Evolutionary conservation across 192 early-diverging fungal species (phyloP).

Genomic region (Umbelopsis ramanniana): DNA sequence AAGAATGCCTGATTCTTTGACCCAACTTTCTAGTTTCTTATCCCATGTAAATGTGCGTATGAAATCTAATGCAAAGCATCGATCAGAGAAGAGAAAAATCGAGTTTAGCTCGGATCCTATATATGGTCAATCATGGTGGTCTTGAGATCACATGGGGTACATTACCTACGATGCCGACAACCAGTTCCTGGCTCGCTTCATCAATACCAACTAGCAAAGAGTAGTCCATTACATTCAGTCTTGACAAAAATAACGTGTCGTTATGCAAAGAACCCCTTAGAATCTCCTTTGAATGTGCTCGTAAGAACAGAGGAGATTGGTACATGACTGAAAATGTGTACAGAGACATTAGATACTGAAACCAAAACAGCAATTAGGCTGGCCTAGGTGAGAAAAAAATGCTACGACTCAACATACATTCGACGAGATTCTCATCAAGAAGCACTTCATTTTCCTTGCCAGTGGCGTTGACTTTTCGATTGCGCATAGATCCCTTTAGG

Average conservation of each 20-base stretch:
- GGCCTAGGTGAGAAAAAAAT: too few species aligned
- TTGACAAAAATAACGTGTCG: slow-evolving; percentile 93
- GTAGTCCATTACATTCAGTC: slow-evolving; percentile 98
- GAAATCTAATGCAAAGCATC: slow-evolving; percentile 65
- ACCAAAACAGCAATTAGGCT: not conserved
- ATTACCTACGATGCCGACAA: slow-evolving; percentile 95
- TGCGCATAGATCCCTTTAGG: slow-evolving; percentile 94
- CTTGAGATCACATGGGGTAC: not conserved
- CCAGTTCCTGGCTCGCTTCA: slow-evolving; percentile 80
- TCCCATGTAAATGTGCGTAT: slow-evolving; percentile 99
- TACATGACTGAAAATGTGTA: slow-evolving; percentile 61
- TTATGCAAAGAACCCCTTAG: slow-evolving; percentile 87
- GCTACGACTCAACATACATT: slow-evolving; percentile 55
- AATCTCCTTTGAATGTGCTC: slow-evolving; percentile 87
- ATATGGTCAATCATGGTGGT: not conserved
- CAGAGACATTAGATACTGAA: not conserved
- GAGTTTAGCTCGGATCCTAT: not conserved
- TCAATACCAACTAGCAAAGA: slow-evolving; percentile 95
- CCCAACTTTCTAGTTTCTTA: slow-evolving; percentile 97
- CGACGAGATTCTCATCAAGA: slow-evolving; percentile 92
- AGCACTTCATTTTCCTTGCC: slow-evolving; percentile 86
- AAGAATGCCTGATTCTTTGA: slow-evolving; percentile 90
- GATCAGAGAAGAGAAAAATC: not conserved
- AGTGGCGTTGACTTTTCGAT: slow-evolving; percentile 89
- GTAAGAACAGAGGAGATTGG: slow-evolving; percentile 88